Evolutionary conservation across 176 grass and related monocot genomes (phyloP).

Genomic region (Secale cereale): DNA sequence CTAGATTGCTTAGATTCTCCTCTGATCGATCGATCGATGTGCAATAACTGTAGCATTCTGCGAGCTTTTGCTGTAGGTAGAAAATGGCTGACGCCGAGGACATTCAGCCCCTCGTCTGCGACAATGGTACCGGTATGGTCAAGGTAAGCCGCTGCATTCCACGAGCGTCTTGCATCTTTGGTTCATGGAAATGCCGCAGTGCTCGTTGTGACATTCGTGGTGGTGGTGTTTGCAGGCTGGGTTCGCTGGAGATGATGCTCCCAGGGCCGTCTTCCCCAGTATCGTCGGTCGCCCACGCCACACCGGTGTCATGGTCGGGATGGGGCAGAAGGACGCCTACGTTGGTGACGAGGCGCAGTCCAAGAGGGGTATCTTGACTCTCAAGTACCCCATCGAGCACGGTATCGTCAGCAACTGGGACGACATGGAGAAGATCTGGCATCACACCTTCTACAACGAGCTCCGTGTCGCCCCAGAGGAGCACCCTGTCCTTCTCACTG

Average conservation of each 20-base stretch:
- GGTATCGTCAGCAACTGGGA: constrained; percentile 83
- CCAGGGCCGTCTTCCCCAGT: constrained; percentile 72
- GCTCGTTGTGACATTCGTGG: background rate
- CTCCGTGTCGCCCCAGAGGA: constrained; percentile 71
- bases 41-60: constrained; percentile 12
- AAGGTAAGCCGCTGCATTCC: constrained; percentile 39
- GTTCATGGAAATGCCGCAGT: background rate
- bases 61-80: constrained; percentile 41
- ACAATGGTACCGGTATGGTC: constrained; percentile 81
- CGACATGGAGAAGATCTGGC: constrained; percentile 89
- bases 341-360: constrained; percentile 74
- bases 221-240: constrained; percentile 32
- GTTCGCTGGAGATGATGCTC: constrained; percentile 66
- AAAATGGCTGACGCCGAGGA: constrained; percentile 70
- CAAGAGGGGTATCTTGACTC: constrained; percentile 71
- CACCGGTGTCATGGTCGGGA: constrained; percentile 74
- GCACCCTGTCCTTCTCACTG: constrained; percentile 66
- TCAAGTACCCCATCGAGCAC: constrained; percentile 80
- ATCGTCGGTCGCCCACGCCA: constrained; percentile 62
- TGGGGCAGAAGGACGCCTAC: constrained; percentile 83
- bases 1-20: background rate
- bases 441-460: constrained; percentile 86
- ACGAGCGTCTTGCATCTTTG: background rate
- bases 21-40: background rate
- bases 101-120: constrained; percentile 76